phyloP scores from a whole-genome alignment of 2,329 filamentous ascomycete genomes.

The Coniochaeta ligniaria region DNA sequence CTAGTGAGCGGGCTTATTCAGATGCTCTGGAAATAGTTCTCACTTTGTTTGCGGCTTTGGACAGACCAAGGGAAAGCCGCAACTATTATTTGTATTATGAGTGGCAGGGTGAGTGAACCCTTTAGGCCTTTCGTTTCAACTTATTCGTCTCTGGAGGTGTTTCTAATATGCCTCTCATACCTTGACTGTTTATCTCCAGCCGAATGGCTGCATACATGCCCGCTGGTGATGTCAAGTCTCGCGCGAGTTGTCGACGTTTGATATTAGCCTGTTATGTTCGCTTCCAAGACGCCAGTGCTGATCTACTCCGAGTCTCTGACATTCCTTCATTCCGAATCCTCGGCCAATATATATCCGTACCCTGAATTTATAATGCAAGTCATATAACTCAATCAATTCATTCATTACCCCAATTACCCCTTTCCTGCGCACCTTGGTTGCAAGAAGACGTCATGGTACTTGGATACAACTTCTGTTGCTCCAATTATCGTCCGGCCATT shows the following conservation, averaged over 20 bases:
- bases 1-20: too few relatives aligned
- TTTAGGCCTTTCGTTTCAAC: too few relatives aligned
- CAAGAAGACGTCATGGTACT: background rate
- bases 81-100: too few relatives aligned
- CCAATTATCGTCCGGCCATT: background rate
- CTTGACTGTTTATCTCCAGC: too few relatives aligned
- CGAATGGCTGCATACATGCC: too few relatives aligned
- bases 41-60: too few relatives aligned
- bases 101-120: too few relatives aligned
- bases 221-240: too few relatives aligned
- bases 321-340: background rate
- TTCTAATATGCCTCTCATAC: background rate
- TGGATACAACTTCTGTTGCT: background rate
- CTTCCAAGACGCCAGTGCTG: background rate
- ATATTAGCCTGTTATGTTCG: background rate
- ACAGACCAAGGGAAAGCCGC: too few relatives aligned
- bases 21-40: too few relatives aligned
- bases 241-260: background rate
- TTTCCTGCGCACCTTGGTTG: background rate
- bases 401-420: conserved; percentile 1
- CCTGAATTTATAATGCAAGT: background rate
- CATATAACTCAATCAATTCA: conserved; percentile 1
- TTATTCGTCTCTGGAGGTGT: too few relatives aligned
- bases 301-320: background rate
- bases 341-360: background rate